phyloP scores from a whole-genome alignment of 2,329 filamentous ascomycete genomes.

The Mycosphaerella sp. region DNA sequence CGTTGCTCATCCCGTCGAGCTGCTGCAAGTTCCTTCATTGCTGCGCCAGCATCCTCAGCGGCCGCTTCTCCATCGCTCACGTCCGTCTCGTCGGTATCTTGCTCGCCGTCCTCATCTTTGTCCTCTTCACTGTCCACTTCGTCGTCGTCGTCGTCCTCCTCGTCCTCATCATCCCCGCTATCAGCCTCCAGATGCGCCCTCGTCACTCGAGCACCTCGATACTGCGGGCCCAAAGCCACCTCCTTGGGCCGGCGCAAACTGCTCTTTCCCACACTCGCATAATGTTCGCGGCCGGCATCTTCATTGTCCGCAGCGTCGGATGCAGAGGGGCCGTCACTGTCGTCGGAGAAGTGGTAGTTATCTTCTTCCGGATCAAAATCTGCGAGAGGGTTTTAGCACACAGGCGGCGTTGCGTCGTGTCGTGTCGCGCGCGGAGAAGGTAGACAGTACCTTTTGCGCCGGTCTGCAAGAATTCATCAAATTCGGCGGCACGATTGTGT shows the following conservation, averaged over 20 bases:
- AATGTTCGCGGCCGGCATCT: slow-evolving; percentile 73
- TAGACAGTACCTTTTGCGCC: slow-evolving; percentile 27
- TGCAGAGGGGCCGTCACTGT: slow-evolving; percentile 48
- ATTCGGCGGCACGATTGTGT: slow-evolving; percentile 27
- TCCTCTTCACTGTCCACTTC: slow-evolving; percentile 35
- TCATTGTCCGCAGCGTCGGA: slow-evolving; percentile 40
- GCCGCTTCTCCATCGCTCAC: slow-evolving; percentile 38
- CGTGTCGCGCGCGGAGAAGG: slow-evolving; percentile 3
- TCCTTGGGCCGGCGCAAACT: slow-evolving; percentile 69
- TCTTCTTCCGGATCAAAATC: slow-evolving; percentile 73
- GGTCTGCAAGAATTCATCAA: slow-evolving; percentile 26
- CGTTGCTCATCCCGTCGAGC: slow-evolving; percentile 43
- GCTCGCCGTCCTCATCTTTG: slow-evolving; percentile 33
- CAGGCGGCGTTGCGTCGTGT: neutral
- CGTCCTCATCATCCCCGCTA: slow-evolving; percentile 45
- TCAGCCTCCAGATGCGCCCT: slow-evolving; percentile 57
- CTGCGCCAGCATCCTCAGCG: slow-evolving; percentile 46
- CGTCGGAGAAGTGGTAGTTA: slow-evolving; percentile 32
- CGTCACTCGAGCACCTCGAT: slow-evolving; percentile 69
- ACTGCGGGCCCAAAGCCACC: slow-evolving; percentile 66
- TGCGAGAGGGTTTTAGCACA: slow-evolving; percentile 32
- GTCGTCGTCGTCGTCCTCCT: slow-evolving; percentile 37
- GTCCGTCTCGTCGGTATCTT: slow-evolving; percentile 41
- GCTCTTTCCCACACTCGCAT: slow-evolving; percentile 74
- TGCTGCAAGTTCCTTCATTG: slow-evolving; percentile 61